Evolutionary conservation across 148 eudicot genomes (phyloP), one percentile per base, ranked within the genome.

Genomic region (Diospyros lotus): DNA sequence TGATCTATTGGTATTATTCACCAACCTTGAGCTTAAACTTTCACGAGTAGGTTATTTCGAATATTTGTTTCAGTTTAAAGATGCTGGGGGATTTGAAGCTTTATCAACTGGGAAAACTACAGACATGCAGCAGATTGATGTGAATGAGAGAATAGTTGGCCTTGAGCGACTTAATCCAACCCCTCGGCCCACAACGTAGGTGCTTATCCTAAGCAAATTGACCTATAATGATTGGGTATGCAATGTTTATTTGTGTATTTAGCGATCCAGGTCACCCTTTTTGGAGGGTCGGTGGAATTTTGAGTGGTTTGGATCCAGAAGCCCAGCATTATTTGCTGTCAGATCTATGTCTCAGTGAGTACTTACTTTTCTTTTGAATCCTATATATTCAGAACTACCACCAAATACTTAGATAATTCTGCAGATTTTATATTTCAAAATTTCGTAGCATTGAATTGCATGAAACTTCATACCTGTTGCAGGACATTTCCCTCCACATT

Each of bases 171-270:
- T 94, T 67, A 94, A 91, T 82, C 98, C 98, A 60, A 81, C 97
- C 14, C 90, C 98, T 81, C 91, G 98, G 42, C 98, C 98, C 66
- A 90, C 98, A 78, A 94, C 97, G 98, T 94, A 90, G 80, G 97
- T 85, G 83, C 81, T 91, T 78, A 58, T 60, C 74, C 72, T 58
- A 71, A 51, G 43, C 59, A 55, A 39, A 78, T 18, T 65, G 15
- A 64, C 55, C 54, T 15, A 77, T 72, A 15, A 54, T 68, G 71
- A 65, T 73, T 56, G 63, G 61, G 73, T 65, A 28, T 59, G 66
- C 68, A 62, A 71, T 83, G 52, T 85, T 87, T 78, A 84, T 78
- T 77, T 69, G 69, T 72, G 71, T 67, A 74, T 87, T 84, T 80
- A 82, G 86, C 89, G 78, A 70, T 89, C 81, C 98, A 94, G 98